Evolutionary conservation across 352 stramenopile genomes (phyloP).

Genomic region (Phytophthora aleatoria): DNA sequence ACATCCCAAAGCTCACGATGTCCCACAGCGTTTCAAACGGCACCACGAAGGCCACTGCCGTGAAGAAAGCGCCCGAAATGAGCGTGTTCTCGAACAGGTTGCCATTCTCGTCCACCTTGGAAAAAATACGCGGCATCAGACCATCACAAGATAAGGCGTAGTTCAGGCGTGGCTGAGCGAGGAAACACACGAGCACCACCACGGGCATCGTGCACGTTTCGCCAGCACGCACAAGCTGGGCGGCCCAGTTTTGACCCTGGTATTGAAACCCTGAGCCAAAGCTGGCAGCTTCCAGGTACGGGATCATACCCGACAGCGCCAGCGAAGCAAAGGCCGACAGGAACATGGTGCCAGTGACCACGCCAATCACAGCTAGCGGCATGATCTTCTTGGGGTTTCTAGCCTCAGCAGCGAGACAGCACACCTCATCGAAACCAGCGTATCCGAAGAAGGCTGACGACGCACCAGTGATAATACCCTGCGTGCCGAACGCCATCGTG

Average conservation of each 20-base stretch:
- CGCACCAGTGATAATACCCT: conserved; percentile 76
- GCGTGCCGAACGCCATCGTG: conserved; percentile 40
- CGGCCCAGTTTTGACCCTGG: conserved; percentile 51
- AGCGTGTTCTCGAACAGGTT: conserved; percentile 84
- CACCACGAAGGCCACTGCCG: conserved; percentile 65
- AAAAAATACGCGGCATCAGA: conserved; percentile 92
- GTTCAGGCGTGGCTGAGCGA: conserved; percentile 93
- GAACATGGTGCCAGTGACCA: conserved; percentile 78
- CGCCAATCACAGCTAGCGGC: conserved; percentile 81
- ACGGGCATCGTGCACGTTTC: conserved; percentile 65
- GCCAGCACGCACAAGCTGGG: conserved; percentile 41
- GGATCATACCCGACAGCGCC: conserved; percentile 83
- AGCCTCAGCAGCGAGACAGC: conserved; percentile 86
- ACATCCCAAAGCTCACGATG: conserved; percentile 87
- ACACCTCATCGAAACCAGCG: conserved; percentile 95
- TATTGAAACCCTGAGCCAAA: conserved; percentile 57
- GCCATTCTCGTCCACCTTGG: conserved; percentile 76
- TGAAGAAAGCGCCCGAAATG: conserved; percentile 70
- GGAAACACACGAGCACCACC: conserved; percentile 93
- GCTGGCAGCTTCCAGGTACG: conserved; percentile 39
- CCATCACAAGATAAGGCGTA: conserved; percentile 94
- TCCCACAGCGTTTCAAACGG: conserved; percentile 85
- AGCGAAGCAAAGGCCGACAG: conserved; percentile 79
- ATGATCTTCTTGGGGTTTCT: conserved; percentile 81
- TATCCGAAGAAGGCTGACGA: conserved; percentile 94